A percentile compares a stretch with the other conserved stretches of the same genome.
phyloP scores from a whole-genome alignment of 164 flowering plant genomes.

The Berberis vulgaris region DNA sequence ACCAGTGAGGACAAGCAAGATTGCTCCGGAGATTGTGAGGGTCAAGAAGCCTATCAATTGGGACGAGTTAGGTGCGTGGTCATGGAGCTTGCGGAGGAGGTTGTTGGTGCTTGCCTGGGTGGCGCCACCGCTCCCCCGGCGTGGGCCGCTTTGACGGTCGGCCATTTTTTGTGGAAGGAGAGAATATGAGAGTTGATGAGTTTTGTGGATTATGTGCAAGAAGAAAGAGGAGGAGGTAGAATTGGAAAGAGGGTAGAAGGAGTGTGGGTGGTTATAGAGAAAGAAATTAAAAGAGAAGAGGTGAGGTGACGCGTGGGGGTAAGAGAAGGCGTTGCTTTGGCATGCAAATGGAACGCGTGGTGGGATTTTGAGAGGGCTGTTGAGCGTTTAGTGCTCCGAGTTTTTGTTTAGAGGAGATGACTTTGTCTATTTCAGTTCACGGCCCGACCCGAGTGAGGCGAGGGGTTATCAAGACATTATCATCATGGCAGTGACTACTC shows the following conservation, averaged over 20 bases:
- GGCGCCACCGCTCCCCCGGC: not conserved
- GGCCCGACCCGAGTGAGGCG: too few relatives aligned
- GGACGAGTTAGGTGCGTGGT: slow-evolving; percentile 44
- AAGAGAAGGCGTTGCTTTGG: not conserved
- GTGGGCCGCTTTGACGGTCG: slow-evolving; percentile 20
- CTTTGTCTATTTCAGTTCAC: too few relatives aligned
- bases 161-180: slow-evolving; percentile 17
- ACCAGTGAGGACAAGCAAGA: slow-evolving; percentile 57
- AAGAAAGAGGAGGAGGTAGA: not conserved
- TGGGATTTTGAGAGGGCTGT: too few relatives aligned
- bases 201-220: not conserved
- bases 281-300: not conserved
- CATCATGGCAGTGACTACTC: too few relatives aligned
- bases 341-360: too few relatives aligned
- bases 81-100: slow-evolving; percentile 34
- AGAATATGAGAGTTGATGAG: not conserved
- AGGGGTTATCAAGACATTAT: too few relatives aligned
- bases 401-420: too few relatives aligned
- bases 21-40: slow-evolving; percentile 42
- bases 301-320: not conserved
- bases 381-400: too few relatives aligned
- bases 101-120: slow-evolving; percentile 1
- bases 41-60: slow-evolving; percentile 54
- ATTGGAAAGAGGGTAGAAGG: not conserved
- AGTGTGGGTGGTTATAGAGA: not conserved